Evolutionary conservation across 1,139 yeast species (phyloP).

Genomic region (Yamadazyma spencermartinsiae): DNA sequence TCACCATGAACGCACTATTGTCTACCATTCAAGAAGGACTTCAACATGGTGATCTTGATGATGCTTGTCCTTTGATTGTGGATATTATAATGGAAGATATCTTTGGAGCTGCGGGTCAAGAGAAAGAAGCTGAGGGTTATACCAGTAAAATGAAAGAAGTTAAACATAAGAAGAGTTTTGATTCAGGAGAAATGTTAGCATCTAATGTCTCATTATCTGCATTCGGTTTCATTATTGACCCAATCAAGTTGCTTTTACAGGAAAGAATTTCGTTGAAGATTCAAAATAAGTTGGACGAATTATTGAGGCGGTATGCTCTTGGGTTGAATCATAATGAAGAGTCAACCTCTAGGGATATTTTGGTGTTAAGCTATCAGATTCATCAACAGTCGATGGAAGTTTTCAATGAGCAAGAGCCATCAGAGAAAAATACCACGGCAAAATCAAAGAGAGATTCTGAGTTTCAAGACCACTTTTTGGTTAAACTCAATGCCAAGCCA

Average conservation of each 20-base stretch:
- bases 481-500: conserved; percentile 62
- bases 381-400: conserved; percentile 53
- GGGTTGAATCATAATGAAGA: conserved; percentile 77
- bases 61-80: conserved; percentile 59
- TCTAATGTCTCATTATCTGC: conserved; percentile 59
- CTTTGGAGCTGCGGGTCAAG: conserved; percentile 91
- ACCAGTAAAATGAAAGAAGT: conserved; percentile 87
- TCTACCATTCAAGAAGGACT: conserved; percentile 50
- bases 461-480: conserved; percentile 64
- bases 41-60: conserved; percentile 74
- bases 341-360: conserved; percentile 56
- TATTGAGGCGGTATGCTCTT: conserved; percentile 69
- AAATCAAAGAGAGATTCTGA: conserved; percentile 10
- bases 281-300: conserved; percentile 76
- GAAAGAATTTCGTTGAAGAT: conserved; percentile 68
- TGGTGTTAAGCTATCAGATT: conserved; percentile 74
- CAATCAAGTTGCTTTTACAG: conserved; percentile 64
- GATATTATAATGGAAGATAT: conserved; percentile 87
- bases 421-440: conserved; percentile 3
- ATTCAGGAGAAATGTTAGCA: conserved; percentile 79
- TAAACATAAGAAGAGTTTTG: conserved; percentile 83
- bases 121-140: conserved; percentile 93
- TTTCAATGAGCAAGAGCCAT: conserved; percentile 12
- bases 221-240: conserved; percentile 65
- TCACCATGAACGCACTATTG: conserved; percentile 74